phyloP scores from a whole-genome alignment of 495 filamentous ascomycete species.

The Tetracladium marchalianum region DNA sequence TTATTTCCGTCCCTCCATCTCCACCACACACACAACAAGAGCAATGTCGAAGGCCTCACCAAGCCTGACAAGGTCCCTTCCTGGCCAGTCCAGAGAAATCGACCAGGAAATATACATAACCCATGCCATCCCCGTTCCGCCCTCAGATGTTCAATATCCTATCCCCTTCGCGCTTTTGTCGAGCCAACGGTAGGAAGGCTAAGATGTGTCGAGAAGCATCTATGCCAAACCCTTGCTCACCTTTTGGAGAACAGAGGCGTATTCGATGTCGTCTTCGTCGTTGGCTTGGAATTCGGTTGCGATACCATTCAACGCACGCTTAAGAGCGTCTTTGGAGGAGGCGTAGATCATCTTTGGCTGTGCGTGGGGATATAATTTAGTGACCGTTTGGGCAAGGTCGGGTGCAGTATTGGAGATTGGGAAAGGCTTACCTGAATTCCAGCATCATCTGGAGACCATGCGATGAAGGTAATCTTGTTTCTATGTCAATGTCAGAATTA shows the following conservation, averaged over 20 bases:
- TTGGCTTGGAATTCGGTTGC: conserved; percentile 85
- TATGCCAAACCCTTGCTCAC: conserved; percentile 64
- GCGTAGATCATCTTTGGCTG: conserved; percentile 94
- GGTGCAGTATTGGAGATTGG: neutral
- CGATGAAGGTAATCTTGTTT: conserved; percentile 93
- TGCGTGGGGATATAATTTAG: neutral
- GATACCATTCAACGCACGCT: conserved; percentile 74
- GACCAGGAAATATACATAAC: too few species aligned
- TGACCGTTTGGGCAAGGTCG: neutral
- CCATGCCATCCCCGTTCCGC: neutral
- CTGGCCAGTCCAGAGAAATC: too few species aligned
- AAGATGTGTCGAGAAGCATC: neutral
- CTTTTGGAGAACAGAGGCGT: conserved; percentile 62
- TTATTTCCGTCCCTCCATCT: too few species aligned
- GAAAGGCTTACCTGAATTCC: conserved; percentile 59
- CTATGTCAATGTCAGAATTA: conserved; percentile 30
- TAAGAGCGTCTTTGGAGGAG: conserved; percentile 86
- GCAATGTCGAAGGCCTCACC: too few species aligned
- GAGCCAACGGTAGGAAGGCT: too few species aligned
- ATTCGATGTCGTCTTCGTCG: conserved; percentile 82
- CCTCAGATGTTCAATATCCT: neutral
- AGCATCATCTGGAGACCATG: conserved; percentile 83
- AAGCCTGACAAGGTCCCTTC: too few species aligned
- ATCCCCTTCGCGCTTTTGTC: neutral
- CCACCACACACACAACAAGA: too few species aligned